phyloP scores from a whole-genome alignment of 768 basidiomycete genomes.

The Suillus alpinus region DNA sequence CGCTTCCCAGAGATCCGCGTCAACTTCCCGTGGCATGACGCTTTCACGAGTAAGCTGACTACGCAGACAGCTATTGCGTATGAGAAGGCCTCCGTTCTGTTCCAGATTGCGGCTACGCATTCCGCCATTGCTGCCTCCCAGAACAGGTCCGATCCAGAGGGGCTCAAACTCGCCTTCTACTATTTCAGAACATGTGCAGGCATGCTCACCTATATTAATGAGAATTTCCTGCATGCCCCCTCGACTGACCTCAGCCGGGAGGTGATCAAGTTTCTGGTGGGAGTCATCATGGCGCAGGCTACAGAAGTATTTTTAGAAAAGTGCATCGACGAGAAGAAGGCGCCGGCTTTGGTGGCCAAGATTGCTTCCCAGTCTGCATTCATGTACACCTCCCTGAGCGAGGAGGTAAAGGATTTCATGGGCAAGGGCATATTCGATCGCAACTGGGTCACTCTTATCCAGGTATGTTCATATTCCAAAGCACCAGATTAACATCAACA shows the following conservation, averaged over 20 bases:
- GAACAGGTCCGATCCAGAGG: slow-evolving; percentile 85
- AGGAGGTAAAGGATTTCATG: slow-evolving; percentile 95
- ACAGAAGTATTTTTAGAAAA: slow-evolving; percentile 97
- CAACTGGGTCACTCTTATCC: slow-evolving; percentile 87
- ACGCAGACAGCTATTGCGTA: slow-evolving; percentile 96
- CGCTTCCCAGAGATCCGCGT: slow-evolving; percentile 96
- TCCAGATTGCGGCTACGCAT: slow-evolving; percentile 93
- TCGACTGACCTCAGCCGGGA: slow-evolving; percentile 93
- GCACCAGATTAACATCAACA: background rate
- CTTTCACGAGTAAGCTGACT: slow-evolving; percentile 91
- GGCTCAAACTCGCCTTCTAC: slow-evolving; percentile 89
- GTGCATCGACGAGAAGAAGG: slow-evolving; percentile 89
- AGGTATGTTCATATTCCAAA: slow-evolving; percentile 43
- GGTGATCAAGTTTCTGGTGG: slow-evolving; percentile 88
- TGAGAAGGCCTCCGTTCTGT: slow-evolving; percentile 96
- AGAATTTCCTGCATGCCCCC: slow-evolving; percentile 98
- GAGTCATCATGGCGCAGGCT: slow-evolving; percentile 88
- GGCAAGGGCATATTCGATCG: slow-evolving; percentile 94
- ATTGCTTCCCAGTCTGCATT: slow-evolving; percentile 78
- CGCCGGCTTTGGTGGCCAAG: slow-evolving; percentile 72
- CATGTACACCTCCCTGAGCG: slow-evolving; percentile 79
- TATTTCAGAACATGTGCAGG: slow-evolving; percentile 89
- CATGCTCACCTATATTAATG: slow-evolving; percentile 98
- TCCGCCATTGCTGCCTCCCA: slow-evolving; percentile 87
- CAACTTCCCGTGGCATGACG: slow-evolving; percentile 95